Percentiles rank a stretch among this genome's conserved stretches.
These are phyloP conservation scores for Tulasnella sp. DNA, from an alignment of 768 basidiomycete genomes.

Conservation along the genomic window DNA sequence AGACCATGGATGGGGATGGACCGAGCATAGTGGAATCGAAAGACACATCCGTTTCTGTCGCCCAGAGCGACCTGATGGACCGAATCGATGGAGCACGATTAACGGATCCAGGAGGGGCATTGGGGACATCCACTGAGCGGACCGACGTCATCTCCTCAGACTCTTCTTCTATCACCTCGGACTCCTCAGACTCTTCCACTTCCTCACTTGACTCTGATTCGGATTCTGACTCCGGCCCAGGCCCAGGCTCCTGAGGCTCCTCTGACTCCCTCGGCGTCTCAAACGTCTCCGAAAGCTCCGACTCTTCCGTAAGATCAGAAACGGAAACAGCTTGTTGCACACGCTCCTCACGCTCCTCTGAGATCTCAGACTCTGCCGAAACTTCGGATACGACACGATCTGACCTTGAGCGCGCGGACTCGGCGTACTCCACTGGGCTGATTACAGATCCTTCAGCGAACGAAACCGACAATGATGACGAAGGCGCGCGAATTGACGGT, in stretches of 20 bases:
- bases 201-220: too few species aligned
- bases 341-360: background rate
- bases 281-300: too few species aligned
- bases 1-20: slow-evolving; percentile 47
- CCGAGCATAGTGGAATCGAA: slow-evolving; percentile 68
- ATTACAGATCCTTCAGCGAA: background rate
- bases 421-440: background rate
- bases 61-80: slow-evolving; percentile 34
- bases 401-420: background rate
- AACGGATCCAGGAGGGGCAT: slow-evolving; percentile 4
- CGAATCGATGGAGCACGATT: slow-evolving; percentile 7
- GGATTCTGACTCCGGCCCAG: too few species aligned
- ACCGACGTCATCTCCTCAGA: background rate
- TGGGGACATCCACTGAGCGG: background rate
- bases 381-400: background rate
- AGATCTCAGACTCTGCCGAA: background rate
- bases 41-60: slow-evolving; percentile 49
- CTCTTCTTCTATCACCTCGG: background rate
- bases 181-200: background rate
- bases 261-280: too few species aligned
- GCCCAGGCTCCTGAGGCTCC: too few species aligned
- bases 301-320: too few species aligned
- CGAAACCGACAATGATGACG: background rate
- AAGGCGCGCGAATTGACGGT: background rate
- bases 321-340: too few species aligned